A percentile compares a stretch with the other conserved stretches of the same genome.
These are phyloP conservation scores for Nelumbo lutea DNA, from an alignment of 164 flowering plant genomes.

Conservation along the genomic window DNA sequence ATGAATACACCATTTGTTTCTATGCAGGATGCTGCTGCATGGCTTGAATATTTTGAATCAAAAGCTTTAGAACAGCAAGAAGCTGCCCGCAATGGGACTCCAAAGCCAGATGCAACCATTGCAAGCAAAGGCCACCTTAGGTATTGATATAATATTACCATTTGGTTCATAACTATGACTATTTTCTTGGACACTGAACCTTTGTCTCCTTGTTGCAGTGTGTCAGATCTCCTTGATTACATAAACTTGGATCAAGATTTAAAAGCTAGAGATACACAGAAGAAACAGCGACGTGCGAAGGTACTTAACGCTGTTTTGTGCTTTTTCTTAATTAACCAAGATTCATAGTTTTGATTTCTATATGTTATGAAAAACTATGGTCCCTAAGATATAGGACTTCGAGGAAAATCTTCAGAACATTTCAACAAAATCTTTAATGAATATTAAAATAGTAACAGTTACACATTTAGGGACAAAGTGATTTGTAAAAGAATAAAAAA, in stretches of 20 bases:
- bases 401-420: no score
- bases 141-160: conserved; percentile 53
- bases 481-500: no score
- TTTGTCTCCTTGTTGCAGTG: conserved; percentile 50
- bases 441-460: no score
- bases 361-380: no score
- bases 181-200: conserved; percentile 12
- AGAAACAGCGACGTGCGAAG: conserved; percentile 67
- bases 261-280: conserved; percentile 52
- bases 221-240: conserved; percentile 89
- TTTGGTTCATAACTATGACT: conserved; percentile 15
- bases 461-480: no score
- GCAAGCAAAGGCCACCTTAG: conserved; percentile 98
- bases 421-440: no score
- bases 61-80: conserved; percentile 92
- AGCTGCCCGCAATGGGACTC: conserved; percentile 79
- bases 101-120: conserved; percentile 83
- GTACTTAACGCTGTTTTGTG: conserved; percentile 24
- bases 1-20: not conserved
- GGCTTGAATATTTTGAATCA: conserved; percentile 93
- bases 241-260: conserved; percentile 72
- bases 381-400: no score
- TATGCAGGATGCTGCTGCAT: conserved; percentile 88
- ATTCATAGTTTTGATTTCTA: no score
- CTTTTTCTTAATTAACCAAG: no score